Evolutionary conservation across 495 filamentous ascomycete species (phyloP), one percentile per base, ranked within the genome.

Genomic region (Lindgomyces ingoldianus): DNA sequence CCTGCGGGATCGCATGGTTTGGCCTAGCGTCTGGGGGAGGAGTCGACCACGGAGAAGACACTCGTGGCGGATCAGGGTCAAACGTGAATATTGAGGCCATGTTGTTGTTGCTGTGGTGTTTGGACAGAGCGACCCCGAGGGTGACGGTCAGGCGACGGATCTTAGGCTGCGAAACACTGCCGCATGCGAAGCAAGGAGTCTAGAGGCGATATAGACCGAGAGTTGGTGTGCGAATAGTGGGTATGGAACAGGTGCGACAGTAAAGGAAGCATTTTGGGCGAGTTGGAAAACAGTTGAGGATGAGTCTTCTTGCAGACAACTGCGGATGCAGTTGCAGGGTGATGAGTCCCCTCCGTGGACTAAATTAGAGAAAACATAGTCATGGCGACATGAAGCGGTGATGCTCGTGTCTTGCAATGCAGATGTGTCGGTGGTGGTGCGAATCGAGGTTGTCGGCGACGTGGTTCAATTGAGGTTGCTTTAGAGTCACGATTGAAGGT

Each of bases 71-170:
- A 62, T 95, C 88, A 11, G 91, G 87, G 57, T 96, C 91, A 72
- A 88, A 98, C 0, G 93, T 96, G 75, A 98, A 98, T 60, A 98
- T 91, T 14, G 92, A 96, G 36, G 91, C 90, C 94, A 98, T 98
- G 10, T 24, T 39, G 33, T 39, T 39, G 14, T 14, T 39, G 33
- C 14, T 39, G 6, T 6, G 14, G 14, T 6, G 14, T 39, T 6
- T 39, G 14, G 6, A 39, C 33, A 39, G 14, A 39, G 33, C 6
- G 33, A 6, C 6, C 14, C 33, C 14, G 14, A 14, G 6, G 33
- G 33, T 39, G 6, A 14, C 6, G 6, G 14, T 6, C 33, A 39
- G 14, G 33, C 33, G 6, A 14, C 33, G 6, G 33, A 6, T 21
- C 26, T 52, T 19, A 41, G n/a, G 41, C 49, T 29, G 25, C 22